Percentiles rank a stretch among this genome's conserved stretches.
Evolutionary conservation across 1,139 yeast species (phyloP).

Genomic region (Protomyces lactucae-debilis): DNA sequence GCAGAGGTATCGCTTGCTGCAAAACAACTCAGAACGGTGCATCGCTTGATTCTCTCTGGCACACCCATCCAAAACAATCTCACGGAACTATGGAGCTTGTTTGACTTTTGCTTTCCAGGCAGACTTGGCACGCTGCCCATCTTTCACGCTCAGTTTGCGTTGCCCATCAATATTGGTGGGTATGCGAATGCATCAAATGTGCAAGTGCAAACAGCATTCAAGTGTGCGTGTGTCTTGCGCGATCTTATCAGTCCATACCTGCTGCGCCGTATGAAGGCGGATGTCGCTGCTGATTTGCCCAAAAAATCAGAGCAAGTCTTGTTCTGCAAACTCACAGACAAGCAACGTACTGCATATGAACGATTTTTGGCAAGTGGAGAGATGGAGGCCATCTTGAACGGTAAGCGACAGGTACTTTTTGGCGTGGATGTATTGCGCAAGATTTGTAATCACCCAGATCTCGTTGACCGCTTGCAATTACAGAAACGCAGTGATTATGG

Average conservation of each 20-base stretch:
- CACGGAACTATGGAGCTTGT: constrained; percentile 86
- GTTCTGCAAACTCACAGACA: constrained; percentile 76
- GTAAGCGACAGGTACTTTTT: constrained; percentile 73
- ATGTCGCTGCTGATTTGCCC: constrained; percentile 96
- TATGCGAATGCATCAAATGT: constrained; percentile 94
- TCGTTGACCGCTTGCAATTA: constrained; percentile 55
- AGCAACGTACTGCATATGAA: constrained; percentile 69
- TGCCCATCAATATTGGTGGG: constrained; percentile 96
- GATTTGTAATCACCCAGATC: constrained; percentile 93
- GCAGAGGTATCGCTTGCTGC: constrained; percentile 80
- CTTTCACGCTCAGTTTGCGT: constrained; percentile 83
- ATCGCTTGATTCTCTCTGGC: constrained; percentile 83
- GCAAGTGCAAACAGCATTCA: constrained; percentile 93
- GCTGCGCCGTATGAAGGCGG: constrained; percentile 78
- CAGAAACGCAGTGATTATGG: constrained; percentile 52
- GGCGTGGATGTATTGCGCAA: constrained; percentile 89
- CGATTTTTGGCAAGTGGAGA: constrained; percentile 74
- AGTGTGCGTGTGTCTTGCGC: constrained; percentile 86
- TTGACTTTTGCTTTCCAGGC: constrained; percentile 94
- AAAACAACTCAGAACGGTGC: constrained; percentile 73
- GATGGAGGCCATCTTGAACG: constrained; percentile 62
- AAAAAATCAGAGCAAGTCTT: constrained; percentile 86
- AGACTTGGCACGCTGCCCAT: constrained; percentile 90
- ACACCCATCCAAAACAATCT: constrained; percentile 94
- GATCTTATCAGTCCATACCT: constrained; percentile 87